These are phyloP conservation scores for Ceratobasidium sp. DNA, from an alignment of 1,284 basidiomycete species.

Conservation along the genomic window DNA sequence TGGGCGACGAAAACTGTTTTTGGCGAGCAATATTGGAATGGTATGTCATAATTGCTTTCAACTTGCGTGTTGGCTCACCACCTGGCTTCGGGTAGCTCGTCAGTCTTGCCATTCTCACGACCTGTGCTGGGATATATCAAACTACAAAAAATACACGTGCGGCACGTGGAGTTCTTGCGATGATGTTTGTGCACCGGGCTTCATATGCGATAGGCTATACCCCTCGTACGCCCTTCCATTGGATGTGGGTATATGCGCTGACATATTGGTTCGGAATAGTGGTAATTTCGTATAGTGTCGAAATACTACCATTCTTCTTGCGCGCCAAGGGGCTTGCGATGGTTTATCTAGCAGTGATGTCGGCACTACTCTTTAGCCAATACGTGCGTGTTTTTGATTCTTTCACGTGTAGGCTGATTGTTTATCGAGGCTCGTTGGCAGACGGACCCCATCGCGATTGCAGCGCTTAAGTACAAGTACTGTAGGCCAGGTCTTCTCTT, in stretches of 20 bases:
- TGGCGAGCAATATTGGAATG: constrained; percentile 75
- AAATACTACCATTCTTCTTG: constrained; percentile 76
- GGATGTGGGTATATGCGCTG: constrained; percentile 27
- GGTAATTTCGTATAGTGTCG: constrained; percentile 68
- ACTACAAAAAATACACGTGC: constrained; percentile 26
- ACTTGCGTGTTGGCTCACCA: not conserved
- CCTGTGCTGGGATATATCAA: constrained; percentile 36
- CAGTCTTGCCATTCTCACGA: constrained; percentile 32
- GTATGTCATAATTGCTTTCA: not conserved
- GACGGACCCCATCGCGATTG: constrained; percentile 36
- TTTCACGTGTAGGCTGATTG: not conserved
- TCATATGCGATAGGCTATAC: constrained; percentile 74
- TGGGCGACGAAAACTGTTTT: constrained; percentile 72
- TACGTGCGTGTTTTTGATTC: constrained; percentile 52
- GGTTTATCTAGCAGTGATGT: constrained; percentile 62
- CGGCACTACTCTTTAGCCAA: constrained; percentile 72
- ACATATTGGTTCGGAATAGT: constrained; percentile 33
- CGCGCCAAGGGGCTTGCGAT: constrained; percentile 76
- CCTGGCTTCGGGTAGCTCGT: constrained; percentile 3
- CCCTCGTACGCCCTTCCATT: constrained; percentile 55
- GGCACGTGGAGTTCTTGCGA: constrained; percentile 61
- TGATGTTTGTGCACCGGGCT: constrained; percentile 59
- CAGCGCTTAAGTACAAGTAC: constrained; percentile 33
- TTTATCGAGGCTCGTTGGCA: constrained; percentile 2
- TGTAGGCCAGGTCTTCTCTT: not conserved